Evolutionary conservation across 148 eudicot genomes (phyloP).

Genomic region (Rhododendron molle): DNA sequence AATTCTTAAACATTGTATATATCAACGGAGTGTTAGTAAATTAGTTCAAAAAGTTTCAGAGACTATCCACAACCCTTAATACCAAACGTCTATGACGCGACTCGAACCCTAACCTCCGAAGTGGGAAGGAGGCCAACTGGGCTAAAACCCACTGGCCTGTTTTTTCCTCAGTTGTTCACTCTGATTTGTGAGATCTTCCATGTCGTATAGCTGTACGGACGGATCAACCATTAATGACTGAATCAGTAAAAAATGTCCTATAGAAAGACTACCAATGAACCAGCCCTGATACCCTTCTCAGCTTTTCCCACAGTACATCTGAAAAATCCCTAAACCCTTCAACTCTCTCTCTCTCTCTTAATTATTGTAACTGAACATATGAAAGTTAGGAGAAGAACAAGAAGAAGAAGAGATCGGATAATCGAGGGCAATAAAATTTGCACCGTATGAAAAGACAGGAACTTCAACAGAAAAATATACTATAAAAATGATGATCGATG

Average conservation of each 20-base stretch:
- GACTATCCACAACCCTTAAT: too few relatives aligned
- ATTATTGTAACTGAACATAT: conserved; percentile 30
- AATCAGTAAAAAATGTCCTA: conserved; percentile 18
- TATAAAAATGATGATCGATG: not conserved
- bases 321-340: conserved; percentile 2
- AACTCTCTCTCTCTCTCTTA: not conserved
- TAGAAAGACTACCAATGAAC: conserved; percentile 18
- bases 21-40: too few relatives aligned
- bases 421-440: not conserved
- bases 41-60: too few relatives aligned
- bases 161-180: not conserved
- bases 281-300: conserved; percentile 15
- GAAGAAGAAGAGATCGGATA: conserved; percentile 7
- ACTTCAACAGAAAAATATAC: not conserved
- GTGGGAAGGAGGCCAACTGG: too few relatives aligned
- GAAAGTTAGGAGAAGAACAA: conserved; percentile 10
- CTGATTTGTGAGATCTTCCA: conserved; percentile 2
- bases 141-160: too few relatives aligned
- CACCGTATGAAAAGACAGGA: conserved; percentile 4
- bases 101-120: too few relatives aligned
- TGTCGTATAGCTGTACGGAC: conserved; percentile 21
- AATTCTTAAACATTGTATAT: too few relatives aligned
- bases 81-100: too few relatives aligned
- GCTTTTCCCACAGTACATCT: conserved; percentile 19
- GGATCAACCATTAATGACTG: conserved; percentile 27